Evolutionary conservation across 2,329 filamentous ascomycete species (phyloP).

Genomic region (Exophiala alcalophila): DNA sequence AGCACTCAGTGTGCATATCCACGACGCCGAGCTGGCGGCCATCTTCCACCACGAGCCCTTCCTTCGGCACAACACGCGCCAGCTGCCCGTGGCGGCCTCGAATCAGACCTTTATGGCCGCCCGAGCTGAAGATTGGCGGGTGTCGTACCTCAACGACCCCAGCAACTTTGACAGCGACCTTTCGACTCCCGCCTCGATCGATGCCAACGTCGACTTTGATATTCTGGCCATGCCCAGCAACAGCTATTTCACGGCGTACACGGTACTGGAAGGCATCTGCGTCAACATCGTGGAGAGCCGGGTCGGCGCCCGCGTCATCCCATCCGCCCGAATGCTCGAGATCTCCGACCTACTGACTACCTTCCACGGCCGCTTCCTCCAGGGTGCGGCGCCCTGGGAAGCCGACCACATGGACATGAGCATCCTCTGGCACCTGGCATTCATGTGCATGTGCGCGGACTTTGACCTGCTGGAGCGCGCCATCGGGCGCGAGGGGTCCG

Average conservation of each 20-base stretch:
- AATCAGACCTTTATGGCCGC: slow-evolving; percentile 22
- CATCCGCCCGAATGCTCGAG: slow-evolving; percentile 14
- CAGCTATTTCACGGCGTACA: slow-evolving; percentile 27
- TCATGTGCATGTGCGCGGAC: slow-evolving; percentile 33
- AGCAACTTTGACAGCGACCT: slow-evolving; percentile 19
- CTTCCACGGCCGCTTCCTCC: slow-evolving; percentile 30
- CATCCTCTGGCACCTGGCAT: slow-evolving; percentile 35
- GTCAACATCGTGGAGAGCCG: slow-evolving; percentile 29
- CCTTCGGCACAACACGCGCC: slow-evolving; percentile 24
- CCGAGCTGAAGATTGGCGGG: slow-evolving; percentile 24
- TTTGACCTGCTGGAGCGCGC: slow-evolving; percentile 33
- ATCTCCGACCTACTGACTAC: slow-evolving; percentile 17
- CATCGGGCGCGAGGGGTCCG: slow-evolving; percentile 32
- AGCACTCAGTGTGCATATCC: slow-evolving; percentile 29
- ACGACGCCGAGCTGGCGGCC: slow-evolving; percentile 30
- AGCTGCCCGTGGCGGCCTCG: slow-evolving; percentile 22
- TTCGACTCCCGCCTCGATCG: slow-evolving; percentile 17
- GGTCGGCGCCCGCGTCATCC: slow-evolving; percentile 20
- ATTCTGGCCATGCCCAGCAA: slow-evolving; percentile 18
- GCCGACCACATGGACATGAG: slow-evolving; percentile 26
- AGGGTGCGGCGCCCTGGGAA: slow-evolving; percentile 19
- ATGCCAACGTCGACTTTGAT: slow-evolving; percentile 22
- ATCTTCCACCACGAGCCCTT: slow-evolving; percentile 26
- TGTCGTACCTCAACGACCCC: slow-evolving; percentile 21
- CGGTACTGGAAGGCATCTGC: slow-evolving; percentile 28